phyloP scores from a whole-genome alignment of 148 eudicot species.

The Silene uniflora region DNA sequence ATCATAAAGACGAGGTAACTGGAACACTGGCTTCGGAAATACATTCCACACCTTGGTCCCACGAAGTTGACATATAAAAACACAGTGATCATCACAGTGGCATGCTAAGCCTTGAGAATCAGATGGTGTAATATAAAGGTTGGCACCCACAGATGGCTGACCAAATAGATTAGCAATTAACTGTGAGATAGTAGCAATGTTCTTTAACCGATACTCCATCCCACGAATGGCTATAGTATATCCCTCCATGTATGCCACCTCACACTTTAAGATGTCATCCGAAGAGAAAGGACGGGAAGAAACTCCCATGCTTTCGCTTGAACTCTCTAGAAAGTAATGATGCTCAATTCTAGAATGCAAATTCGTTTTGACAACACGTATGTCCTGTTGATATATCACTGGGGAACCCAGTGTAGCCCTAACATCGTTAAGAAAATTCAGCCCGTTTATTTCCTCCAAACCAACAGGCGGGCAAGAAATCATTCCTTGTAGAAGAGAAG shows the following conservation, averaged over 20 bases:
- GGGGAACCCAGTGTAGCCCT: slow-evolving; percentile 51
- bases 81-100: slow-evolving; percentile 90
- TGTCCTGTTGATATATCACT: slow-evolving; percentile 67
- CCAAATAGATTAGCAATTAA: slow-evolving; percentile 68
- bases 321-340: slow-evolving; percentile 51
- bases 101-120: slow-evolving; percentile 84
- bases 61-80: slow-evolving; percentile 72
- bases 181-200: slow-evolving; percentile 51
- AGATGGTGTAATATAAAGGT: slow-evolving; percentile 77
- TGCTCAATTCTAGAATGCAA: slow-evolving; percentile 35
- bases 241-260: slow-evolving; percentile 64
- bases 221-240: slow-evolving; percentile 78
- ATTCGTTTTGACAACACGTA: slow-evolving; percentile 64
- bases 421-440: slow-evolving; percentile 47
- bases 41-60: slow-evolving; percentile 70
- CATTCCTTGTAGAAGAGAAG: slow-evolving; percentile 40
- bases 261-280: slow-evolving; percentile 57
- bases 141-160: slow-evolving; percentile 83
- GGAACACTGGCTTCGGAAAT: slow-evolving; percentile 32
- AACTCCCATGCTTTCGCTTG: slow-evolving; percentile 17
- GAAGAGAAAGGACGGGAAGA: slow-evolving; percentile 30
- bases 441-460: slow-evolving; percentile 56
- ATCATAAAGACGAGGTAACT: slow-evolving; percentile 76
- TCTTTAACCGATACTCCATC: slow-evolving; percentile 59
- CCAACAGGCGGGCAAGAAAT: slow-evolving; percentile 65